Evolutionary conservation across 306 rosid species (phyloP).

Genomic region (Lablab purpureus): DNA sequence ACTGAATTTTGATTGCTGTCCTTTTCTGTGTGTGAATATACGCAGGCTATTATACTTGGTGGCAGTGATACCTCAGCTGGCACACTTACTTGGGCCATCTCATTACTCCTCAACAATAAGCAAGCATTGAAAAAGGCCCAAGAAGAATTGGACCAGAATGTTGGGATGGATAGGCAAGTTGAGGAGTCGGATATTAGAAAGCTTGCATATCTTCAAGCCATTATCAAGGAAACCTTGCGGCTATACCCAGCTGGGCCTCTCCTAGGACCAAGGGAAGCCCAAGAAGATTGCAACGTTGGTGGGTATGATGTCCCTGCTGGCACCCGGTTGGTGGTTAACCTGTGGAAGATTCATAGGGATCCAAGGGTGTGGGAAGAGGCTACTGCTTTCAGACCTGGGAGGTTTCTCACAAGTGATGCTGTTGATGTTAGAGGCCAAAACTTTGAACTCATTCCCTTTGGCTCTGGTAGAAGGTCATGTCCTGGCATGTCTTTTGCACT

Average conservation of each 20-base stretch:
- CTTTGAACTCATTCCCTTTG: constrained; percentile 67
- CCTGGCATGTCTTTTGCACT: constrained; percentile 67
- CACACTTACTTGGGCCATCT: constrained; percentile 65
- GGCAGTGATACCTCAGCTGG: constrained; percentile 61
- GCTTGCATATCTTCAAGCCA: constrained; percentile 56
- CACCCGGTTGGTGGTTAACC: constrained; percentile 60
- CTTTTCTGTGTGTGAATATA: background rate
- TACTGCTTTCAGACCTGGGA: constrained; percentile 56
- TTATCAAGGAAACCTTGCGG: constrained; percentile 61
- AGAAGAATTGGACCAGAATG: constrained; percentile 58
- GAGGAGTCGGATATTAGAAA: constrained; percentile 60
- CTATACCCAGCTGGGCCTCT: constrained; percentile 69
- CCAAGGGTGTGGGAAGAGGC: constrained; percentile 64
- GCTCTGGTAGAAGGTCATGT: constrained; percentile 63
- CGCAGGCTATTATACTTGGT: constrained; percentile 61
- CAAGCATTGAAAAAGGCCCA: constrained; percentile 54
- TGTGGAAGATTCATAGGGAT: constrained; percentile 71
- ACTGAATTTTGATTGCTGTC: background rate
- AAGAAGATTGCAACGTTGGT: constrained; percentile 57
- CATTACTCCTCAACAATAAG: constrained; percentile 59
- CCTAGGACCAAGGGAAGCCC: constrained; percentile 58
- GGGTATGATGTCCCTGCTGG: constrained; percentile 61
- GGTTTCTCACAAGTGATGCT: constrained; percentile 49
- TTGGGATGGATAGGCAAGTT: constrained; percentile 55
- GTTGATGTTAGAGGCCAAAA: constrained; percentile 60